Conservation (phyloP, 2,329 filamentous ascomycete genomes). For the Aspergillus oerlinghausenensis region DNA sequence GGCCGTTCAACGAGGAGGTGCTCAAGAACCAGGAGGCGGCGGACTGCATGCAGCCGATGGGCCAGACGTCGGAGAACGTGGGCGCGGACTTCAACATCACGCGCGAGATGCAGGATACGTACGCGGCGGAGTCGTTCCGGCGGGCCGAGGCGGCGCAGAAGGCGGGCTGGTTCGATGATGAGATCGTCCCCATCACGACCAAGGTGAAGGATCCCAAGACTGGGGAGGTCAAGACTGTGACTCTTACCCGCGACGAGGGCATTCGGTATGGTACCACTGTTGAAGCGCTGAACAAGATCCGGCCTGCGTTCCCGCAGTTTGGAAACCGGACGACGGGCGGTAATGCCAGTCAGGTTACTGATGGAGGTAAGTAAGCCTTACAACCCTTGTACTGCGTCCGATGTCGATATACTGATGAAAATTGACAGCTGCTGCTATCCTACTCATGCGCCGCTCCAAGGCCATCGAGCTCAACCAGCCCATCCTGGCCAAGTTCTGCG, state of each 20-base stretch:
- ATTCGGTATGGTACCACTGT: slow-evolving; percentile 85
- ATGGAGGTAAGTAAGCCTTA: slow-evolving; percentile 50
- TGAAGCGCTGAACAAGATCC: slow-evolving; percentile 77
- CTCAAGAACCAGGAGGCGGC: slow-evolving; percentile 68
- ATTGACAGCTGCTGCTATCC: slow-evolving; percentile 64
- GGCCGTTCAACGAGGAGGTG: slow-evolving; percentile 74
- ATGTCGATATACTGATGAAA: no score
- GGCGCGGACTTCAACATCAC: slow-evolving; percentile 82
- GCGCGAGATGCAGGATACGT: slow-evolving; percentile 76
- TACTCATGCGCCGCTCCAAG: slow-evolving; percentile 91
- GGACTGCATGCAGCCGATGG: slow-evolving; percentile 95
- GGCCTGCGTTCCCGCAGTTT: slow-evolving; percentile 84
- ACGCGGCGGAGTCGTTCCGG: slow-evolving; percentile 80
- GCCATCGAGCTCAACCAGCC: slow-evolving; percentile 83
- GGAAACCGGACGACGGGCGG: slow-evolving; percentile 83
- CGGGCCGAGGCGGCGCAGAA: slow-evolving; percentile 88
- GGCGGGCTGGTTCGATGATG: slow-evolving; percentile 84
- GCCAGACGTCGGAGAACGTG: slow-evolving; percentile 96
- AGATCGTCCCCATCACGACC: slow-evolving; percentile 84
- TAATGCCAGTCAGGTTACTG: slow-evolving; percentile 91
- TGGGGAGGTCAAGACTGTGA: slow-evolving; percentile 72
- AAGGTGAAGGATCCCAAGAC: slow-evolving; percentile 78
- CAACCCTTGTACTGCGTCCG: no score
- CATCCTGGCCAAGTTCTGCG: slow-evolving; percentile 91
- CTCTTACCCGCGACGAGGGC: slow-evolving; percentile 80